Evolutionary conservation across 2,329 filamentous ascomycete genomes (phyloP).

Genomic region (Fusarium sp.): DNA sequence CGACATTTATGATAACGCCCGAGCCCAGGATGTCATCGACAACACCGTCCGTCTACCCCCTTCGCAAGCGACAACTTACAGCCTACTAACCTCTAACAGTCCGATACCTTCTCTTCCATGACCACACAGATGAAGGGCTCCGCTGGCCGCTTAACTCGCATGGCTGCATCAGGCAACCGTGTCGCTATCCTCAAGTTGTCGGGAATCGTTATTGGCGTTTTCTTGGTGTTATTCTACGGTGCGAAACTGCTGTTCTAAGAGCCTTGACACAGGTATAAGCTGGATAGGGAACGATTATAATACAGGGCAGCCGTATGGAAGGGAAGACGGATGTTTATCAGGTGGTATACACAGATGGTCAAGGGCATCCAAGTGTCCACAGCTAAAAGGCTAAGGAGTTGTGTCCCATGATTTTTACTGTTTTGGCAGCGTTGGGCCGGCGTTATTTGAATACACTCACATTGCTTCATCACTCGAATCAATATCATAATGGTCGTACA

Average conservation of each 20-base stretch:
- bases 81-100: slow-evolving; percentile 59
- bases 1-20: slow-evolving; percentile 97
- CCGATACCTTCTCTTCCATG: slow-evolving; percentile 92
- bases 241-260: slow-evolving; percentile 70
- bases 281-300: background rate
- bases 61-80: background rate
- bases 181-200: slow-evolving; percentile 91
- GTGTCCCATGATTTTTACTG: slow-evolving; percentile 18
- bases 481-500: slow-evolving; percentile 22
- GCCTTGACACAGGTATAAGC: slow-evolving; percentile 1
- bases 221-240: slow-evolving; percentile 82
- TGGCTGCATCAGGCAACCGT: slow-evolving; percentile 92
- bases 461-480: slow-evolving; percentile 12
- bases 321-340: background rate
- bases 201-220: slow-evolving; percentile 79
- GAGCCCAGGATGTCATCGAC: slow-evolving; percentile 88
- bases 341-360: background rate
- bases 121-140: slow-evolving; percentile 84
- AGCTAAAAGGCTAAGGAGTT: slow-evolving; percentile 9
- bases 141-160: slow-evolving; percentile 82
- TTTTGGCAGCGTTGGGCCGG: slow-evolving; percentile 34
- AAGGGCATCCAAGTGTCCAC: background rate
- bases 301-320: background rate
- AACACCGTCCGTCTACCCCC: slow-evolving; percentile 72
- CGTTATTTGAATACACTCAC: slow-evolving; percentile 40